Evolutionary conservation across 345 rosid species (phyloP).

Genomic region (Aquilaria malaccensis): DNA sequence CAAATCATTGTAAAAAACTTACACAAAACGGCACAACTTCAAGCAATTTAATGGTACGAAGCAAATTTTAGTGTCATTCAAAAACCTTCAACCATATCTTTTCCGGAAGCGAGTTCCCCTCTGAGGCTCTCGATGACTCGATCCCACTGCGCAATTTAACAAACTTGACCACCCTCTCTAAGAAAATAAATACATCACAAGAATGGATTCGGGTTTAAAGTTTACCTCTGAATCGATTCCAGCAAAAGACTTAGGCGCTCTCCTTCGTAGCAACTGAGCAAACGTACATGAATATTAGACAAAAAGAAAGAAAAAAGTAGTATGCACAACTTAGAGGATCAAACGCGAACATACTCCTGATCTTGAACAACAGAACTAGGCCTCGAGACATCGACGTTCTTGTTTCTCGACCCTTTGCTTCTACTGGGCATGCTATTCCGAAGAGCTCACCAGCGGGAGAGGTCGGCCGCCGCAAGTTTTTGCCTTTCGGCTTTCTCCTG

Average conservation of each 20-base stretch:
- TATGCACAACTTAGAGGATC: neutral
- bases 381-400: neutral
- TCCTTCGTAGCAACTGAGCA: slow-evolving; percentile 9
- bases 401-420: slow-evolving; percentile 2
- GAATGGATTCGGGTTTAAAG: neutral
- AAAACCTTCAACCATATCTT: slow-evolving; percentile 15
- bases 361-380: neutral
- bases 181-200: neutral
- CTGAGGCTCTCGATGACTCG: slow-evolving; percentile 9
- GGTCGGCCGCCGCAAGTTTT: too few relatives aligned
- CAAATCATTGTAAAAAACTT: neutral
- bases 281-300: neutral
- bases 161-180: neutral
- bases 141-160: slow-evolving; percentile 3
- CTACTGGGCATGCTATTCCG: slow-evolving; percentile 2
- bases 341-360: slow-evolving; percentile 4
- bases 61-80: neutral
- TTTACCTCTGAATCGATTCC: slow-evolving; percentile 10
- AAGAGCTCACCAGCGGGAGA: neutral
- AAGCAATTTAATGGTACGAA: neutral
- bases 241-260: slow-evolving; percentile 8
- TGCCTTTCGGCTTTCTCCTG: too few relatives aligned
- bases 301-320: neutral
- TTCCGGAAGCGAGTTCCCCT: slow-evolving; percentile 13
- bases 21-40: neutral